Conservation (phyloP, 768 basidiomycete genomes). For the Fistulinella prunicolor region DNA sequence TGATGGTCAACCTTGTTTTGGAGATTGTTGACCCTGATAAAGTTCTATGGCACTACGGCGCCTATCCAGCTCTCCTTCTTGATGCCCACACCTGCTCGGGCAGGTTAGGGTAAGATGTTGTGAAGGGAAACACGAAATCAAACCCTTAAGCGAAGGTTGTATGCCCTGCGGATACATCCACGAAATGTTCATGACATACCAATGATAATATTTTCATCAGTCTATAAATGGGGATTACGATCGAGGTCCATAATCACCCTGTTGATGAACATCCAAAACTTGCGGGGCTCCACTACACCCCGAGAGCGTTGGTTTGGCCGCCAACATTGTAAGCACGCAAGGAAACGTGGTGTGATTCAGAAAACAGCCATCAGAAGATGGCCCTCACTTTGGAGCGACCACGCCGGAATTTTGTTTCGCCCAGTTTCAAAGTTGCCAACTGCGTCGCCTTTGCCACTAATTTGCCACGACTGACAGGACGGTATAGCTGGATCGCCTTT, state of each 20-base stretch:
- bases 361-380: constrained; percentile 73
- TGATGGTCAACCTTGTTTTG: constrained; percentile 82
- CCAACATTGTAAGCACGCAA: constrained; percentile 30
- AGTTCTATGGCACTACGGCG: constrained; percentile 85
- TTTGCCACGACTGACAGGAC: constrained; percentile 88
- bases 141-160: constrained; percentile 75
- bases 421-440: constrained; percentile 76
- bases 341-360: neutral
- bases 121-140: constrained; percentile 36
- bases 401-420: constrained; percentile 85
- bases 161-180: constrained; percentile 43
- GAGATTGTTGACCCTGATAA: constrained; percentile 79
- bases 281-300: constrained; percentile 61
- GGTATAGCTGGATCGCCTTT: constrained; percentile 85
- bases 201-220: constrained; percentile 89
- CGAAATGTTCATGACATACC: constrained; percentile 40
- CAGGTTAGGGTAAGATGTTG: constrained; percentile 1
- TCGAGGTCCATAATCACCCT: constrained; percentile 85
- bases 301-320: constrained; percentile 58
- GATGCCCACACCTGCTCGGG: constrained; percentile 66
- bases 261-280: constrained; percentile 85
- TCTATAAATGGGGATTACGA: constrained; percentile 73
- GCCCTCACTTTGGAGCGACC: constrained; percentile 86
- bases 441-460: constrained; percentile 36
- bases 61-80: constrained; percentile 84